These are phyloP conservation scores for Laguncularia racemosa DNA, from an alignment of 345 rosid genomes.

Conservation along the genomic window DNA sequence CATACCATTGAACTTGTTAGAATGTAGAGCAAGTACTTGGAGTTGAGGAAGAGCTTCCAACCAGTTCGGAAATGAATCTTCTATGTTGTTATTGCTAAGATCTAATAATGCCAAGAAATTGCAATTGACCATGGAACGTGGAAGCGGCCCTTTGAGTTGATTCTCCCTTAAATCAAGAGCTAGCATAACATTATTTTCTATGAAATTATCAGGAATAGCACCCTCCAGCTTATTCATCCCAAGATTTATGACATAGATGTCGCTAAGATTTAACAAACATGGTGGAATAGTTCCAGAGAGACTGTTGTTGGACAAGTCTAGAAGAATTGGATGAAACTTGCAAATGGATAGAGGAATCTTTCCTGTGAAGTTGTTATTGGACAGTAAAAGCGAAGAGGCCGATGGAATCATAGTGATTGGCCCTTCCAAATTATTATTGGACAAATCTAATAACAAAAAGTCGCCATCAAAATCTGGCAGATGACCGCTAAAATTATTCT, in stretches of 20 bases:
- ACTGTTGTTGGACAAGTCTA: constrained; percentile 13
- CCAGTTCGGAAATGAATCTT: constrained; percentile 18
- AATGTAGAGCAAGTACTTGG: constrained; percentile 14
- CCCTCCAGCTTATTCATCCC: constrained; percentile 14
- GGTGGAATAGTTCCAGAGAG: constrained; percentile 14
- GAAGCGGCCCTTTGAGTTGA: constrained; percentile 15
- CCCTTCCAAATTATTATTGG: constrained; percentile 1
- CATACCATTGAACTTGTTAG: constrained; percentile 17
- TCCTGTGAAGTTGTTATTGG: not conserved
- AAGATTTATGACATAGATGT: not conserved
- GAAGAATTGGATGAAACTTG: not conserved
- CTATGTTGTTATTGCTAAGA: constrained; percentile 15
- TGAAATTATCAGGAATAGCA: constrained; percentile 9
- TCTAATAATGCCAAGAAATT: constrained; percentile 1
- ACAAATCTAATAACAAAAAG: not conserved
- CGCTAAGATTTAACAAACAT: constrained; percentile 7
- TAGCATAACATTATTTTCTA: not conserved
- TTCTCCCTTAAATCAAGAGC: constrained; percentile 16
- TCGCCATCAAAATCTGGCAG: constrained; percentile 8
- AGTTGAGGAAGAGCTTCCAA: constrained; percentile 12
- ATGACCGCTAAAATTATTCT: not conserved
- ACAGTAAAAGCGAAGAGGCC: not conserved
- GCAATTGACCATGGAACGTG: constrained; percentile 17
- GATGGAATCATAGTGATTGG: constrained; percentile 7
- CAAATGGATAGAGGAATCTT: constrained; percentile 12